phyloP scores from a whole-genome alignment of 202 grass and related monocot genomes.

The Carex arenaria region DNA sequence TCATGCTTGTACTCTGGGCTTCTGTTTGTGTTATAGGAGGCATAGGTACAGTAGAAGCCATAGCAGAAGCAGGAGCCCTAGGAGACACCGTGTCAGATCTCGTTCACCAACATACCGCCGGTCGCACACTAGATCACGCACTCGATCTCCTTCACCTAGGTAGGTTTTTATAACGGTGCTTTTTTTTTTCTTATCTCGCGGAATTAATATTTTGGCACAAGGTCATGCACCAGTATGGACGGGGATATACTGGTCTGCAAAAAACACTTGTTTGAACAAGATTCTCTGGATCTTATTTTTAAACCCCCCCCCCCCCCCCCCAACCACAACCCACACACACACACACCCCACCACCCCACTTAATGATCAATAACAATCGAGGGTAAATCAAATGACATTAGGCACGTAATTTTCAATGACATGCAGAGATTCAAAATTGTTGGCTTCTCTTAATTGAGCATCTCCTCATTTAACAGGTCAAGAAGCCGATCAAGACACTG shows the following conservation, averaged over 20 bases:
- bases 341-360: background rate
- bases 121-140: slow-evolving; percentile 42
- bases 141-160: slow-evolving; percentile 66
- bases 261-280: background rate
- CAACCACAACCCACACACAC: too few species aligned
- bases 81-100: slow-evolving; percentile 44
- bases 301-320: background rate
- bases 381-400: background rate
- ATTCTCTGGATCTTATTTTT: background rate
- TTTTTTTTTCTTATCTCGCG: too few species aligned
- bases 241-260: background rate
- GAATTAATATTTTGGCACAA: background rate
- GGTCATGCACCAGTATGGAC: background rate
- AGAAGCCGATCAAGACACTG: slow-evolving; percentile 66
- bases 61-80: slow-evolving; percentile 57
- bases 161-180: slow-evolving; percentile 16
- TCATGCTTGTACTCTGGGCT: background rate
- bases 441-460: background rate
- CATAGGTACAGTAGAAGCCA: slow-evolving; percentile 56
- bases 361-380: background rate
- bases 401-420: background rate
- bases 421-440: background rate
- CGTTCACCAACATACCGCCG: slow-evolving; percentile 1
- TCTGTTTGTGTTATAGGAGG: slow-evolving; percentile 45
- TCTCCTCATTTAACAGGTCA: slow-evolving; percentile 36